A percentile compares a stretch with the other conserved stretches of the same genome.
phyloP scores from a whole-genome alignment of 2,329 filamentous ascomycete genomes.

The Teratosphaeriaceae sp. region DNA sequence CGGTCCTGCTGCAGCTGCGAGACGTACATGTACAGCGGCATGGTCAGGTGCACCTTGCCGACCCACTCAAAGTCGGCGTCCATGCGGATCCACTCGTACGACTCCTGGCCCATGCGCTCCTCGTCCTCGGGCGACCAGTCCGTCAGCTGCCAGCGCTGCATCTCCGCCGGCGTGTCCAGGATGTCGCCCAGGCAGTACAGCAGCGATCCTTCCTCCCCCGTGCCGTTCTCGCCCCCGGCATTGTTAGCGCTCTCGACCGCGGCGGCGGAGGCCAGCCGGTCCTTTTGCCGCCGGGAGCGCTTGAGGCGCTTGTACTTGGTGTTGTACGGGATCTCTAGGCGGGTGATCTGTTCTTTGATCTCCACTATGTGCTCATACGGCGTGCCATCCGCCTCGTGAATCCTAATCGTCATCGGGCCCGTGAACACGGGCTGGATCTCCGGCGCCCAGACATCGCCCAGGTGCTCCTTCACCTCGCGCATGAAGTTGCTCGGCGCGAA shows the following conservation, averaged over 20 bases:
- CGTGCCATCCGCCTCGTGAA: slow-evolving; percentile 96
- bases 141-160: slow-evolving; percentile 72
- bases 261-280: slow-evolving; percentile 57
- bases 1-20: slow-evolving; percentile 96
- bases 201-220: slow-evolving; percentile 63
- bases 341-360: slow-evolving; percentile 78
- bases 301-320: slow-evolving; percentile 99
- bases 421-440: slow-evolving; percentile 63
- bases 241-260: slow-evolving; percentile 50
- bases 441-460: slow-evolving; percentile 64
- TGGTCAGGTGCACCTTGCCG: slow-evolving; percentile 71
- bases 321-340: slow-evolving; percentile 95
- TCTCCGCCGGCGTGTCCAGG: slow-evolving; percentile 73
- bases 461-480: slow-evolving; percentile 73
- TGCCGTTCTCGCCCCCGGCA: slow-evolving; percentile 34
- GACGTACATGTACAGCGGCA: slow-evolving; percentile 96
- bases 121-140: slow-evolving; percentile 91
- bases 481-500: slow-evolving; percentile 72
- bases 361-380: slow-evolving; percentile 98
- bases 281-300: slow-evolving; percentile 73
- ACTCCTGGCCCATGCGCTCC: slow-evolving; percentile 86
- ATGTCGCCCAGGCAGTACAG: slow-evolving; percentile 92
- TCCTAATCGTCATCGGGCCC: slow-evolving; percentile 94
- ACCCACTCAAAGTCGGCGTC: slow-evolving; percentile 99
- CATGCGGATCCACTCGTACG: slow-evolving; percentile 97